Evolutionary conservation across 2,329 filamentous ascomycete genomes (phyloP), one percentile per base, ranked within the genome.

Genomic region (Aureobasidium sp.): DNA sequence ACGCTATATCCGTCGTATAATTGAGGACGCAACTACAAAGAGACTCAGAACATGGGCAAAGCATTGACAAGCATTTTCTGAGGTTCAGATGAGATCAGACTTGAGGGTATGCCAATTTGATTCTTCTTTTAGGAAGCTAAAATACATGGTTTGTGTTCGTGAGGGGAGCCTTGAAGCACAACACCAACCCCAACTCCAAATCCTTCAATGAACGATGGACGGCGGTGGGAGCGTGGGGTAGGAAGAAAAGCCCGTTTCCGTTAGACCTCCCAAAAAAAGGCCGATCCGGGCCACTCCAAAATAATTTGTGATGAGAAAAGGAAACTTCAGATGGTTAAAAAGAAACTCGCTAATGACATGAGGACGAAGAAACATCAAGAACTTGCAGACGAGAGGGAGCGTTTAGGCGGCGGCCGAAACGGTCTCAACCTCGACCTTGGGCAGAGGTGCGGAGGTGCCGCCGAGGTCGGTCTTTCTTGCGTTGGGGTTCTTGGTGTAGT

Each of bases 401-500:
- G 34, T 53, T 62, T 62, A 62, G 17, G 61, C 61, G 52, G 61
- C 20, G 42, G 62, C 68, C 45, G 70, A 67, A 14, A 84, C 77
- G 45, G 79, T 82, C 74, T 85, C 83, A 22, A 85, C 77, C 68
- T 86, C 83, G 64, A 85, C 80, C 75, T 83, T 84, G 52, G 89
- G 86, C 70, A 92, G 81, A 68, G 86, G 80, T 56, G 85, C 82
- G 61, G 80, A 84, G 29, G 88, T 92, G 68, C 90, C 90, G 61
- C 87, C 86, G 12, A 96, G 83, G 72, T 92, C 85, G 42, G 91
- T 95, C 62, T 81, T 72, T 70, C 84, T 84, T 39, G 85, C 85
- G 65, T 88, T 86, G 63, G 90, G 90, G 78, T 95, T 94, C 83
- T 95, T 94, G 72, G 86, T 89, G 79, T 93, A 90, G 80, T 94